Evolutionary conservation across 257 asterid genomes (phyloP), one percentile per base, ranked within the genome.

Genomic region (Gentiana dahurica): DNA sequence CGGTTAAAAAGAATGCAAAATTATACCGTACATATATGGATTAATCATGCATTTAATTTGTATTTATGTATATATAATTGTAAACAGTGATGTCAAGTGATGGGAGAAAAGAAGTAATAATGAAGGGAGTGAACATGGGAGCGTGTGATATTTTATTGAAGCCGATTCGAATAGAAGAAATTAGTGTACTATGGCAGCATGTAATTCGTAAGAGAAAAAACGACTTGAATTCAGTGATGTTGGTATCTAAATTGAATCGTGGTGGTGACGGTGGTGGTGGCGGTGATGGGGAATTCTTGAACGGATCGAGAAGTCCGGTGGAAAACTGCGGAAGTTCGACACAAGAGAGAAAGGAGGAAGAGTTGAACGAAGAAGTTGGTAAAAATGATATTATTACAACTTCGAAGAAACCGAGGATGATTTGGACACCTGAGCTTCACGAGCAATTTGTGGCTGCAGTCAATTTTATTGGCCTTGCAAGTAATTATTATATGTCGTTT

Each of bases 381-480:
- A 79, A 75, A 44, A 63, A 69, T 46, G 82, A 74, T 39, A 44
- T 64, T 2, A 62, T 71, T 7, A 24, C 24, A 24, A 49, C 81
- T 0, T 36, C 62, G 66, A 84, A 81, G 67, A 84, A 81, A 43
- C 86, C 73, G 6, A 66, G 94, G 0, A 82, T 84, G 6, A 84
- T 81, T 63, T 84, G 89, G 94, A 70, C 87, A 0, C 38, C 56
- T 0, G 86, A 81, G 56, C 89, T 84, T 53, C 93, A 80, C 64
- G 75, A 74, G 62, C 83, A 80, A 60, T 84, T 84, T 44, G 81
- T 76, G 4, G 65, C 73, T 1, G 83, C 80, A 5, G 86, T 84
- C 5, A 79, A 80, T 62, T 76, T 71, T 36, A 72, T 84, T 12
- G 94, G 89, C 10, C 58, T 59, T 3, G 34, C 60, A 47, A 49